A percentile compares a stretch with the other conserved stretches of the same genome.
Evolutionary conservation across 2,329 filamentous ascomycete species (phyloP).

Genomic region (Venturiaceae sp.): DNA sequence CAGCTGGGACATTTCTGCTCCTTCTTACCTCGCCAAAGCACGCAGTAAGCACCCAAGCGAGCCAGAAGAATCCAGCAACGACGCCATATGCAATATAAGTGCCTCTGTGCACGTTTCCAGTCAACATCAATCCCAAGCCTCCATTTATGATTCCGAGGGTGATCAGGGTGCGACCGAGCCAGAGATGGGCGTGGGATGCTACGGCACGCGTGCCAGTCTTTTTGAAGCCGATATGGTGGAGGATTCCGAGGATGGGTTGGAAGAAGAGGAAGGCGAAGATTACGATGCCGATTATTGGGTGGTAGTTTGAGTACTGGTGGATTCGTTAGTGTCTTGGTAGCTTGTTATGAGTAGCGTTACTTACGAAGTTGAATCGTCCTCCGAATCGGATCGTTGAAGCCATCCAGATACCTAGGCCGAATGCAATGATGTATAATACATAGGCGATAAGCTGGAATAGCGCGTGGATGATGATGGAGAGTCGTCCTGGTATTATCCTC

Average conservation of each 20-base stretch:
- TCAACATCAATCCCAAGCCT: slow-evolving; percentile 41
- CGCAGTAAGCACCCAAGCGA: slow-evolving; percentile 12
- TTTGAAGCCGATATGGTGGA: slow-evolving; percentile 43
- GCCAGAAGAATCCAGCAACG: slow-evolving; percentile 37
- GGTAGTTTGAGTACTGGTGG: slow-evolving; percentile 27
- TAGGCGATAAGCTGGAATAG: slow-evolving; percentile 39
- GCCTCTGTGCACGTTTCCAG: slow-evolving; percentile 21
- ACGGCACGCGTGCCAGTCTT: slow-evolving; percentile 33
- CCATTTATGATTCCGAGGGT: slow-evolving; percentile 46
- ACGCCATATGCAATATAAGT: slow-evolving; percentile 40
- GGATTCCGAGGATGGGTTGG: slow-evolving; percentile 40
- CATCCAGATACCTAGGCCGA: slow-evolving; percentile 42
- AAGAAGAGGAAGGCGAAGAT: slow-evolving; percentile 42
- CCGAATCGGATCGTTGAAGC: slow-evolving; percentile 12
- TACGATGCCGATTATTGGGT: slow-evolving; percentile 45
- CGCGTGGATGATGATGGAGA: slow-evolving; percentile 35
- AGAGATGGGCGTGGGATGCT: slow-evolving; percentile 42
- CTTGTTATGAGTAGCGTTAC: neutral
- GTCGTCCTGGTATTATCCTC: slow-evolving; percentile 30
- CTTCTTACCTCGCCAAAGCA: slow-evolving; percentile 7
- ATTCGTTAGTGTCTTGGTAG: slow-evolving; percentile 4
- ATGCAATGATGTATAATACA: slow-evolving; percentile 35
- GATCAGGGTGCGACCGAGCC: slow-evolving; percentile 44
- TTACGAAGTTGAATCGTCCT: neutral
- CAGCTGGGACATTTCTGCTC: neutral